Base-by-base conservation (phyloP, 2,329 filamentous ascomycete species). In the Epicoccum nigrum region DNA sequence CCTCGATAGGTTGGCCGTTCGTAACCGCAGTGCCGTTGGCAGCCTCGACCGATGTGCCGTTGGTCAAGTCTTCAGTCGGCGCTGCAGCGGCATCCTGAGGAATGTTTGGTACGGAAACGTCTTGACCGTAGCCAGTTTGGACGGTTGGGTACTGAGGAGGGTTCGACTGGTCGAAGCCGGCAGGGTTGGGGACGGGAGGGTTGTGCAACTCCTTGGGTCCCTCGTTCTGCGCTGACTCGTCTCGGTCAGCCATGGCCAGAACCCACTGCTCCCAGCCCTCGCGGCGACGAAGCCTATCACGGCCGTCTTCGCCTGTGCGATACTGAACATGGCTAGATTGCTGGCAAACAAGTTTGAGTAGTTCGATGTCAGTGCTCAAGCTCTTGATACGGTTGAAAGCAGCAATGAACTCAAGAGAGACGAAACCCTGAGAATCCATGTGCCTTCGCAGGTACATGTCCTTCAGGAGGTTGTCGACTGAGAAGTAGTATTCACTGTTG, bases 371-470 rank as follows among this genome's bases (percentile, higher is more conserved):
- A 42, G 84, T 83, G 0, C 87, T 88, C 23, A 95, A 76, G 21
- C 83, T 77, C 73, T 86, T 87, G 69, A 96, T 87, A 52, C 94
- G 87, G 73, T 90, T 91, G 80, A 99, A 99, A n/a, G 81, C 82
- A 17, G 88, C 83, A 62, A 99, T 87, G 51, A 96, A 83, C 27
- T 83, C 81, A 43, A 99, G 77, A 42, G 85, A 86, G 12, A 97
- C 92, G 67, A 92, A 97, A 15, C 94, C 94, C 72, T 97, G 90
- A 1, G 89, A 90, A 70, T 99, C 93, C 94, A 99, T 97, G 63
- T 92, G 87, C 65, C 85, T 86, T 50, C 94, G 87, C 52, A 99
- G 81, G 74, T 86, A 97, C 67, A 90, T 81, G 68, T 99, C 94
- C 75, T 96, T 97, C 81, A 90, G 89, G 41, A 97, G 81, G 70